These are phyloP conservation scores for Fraxinus sp. DNA, from an alignment of 305 asterid species.

Conservation along the genomic window DNA sequence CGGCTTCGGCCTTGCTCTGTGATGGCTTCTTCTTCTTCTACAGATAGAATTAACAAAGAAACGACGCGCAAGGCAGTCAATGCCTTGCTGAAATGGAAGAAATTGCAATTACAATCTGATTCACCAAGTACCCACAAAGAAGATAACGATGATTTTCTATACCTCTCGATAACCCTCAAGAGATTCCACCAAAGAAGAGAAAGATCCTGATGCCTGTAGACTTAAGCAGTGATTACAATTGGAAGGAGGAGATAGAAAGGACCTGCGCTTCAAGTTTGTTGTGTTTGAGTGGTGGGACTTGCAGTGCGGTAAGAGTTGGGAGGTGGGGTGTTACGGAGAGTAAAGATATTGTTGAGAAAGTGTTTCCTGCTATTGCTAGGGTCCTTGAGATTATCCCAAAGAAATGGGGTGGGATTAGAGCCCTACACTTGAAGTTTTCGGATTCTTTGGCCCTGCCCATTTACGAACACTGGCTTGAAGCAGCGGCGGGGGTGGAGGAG, in stretches of 20 bases:
- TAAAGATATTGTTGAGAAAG: conserved; percentile 64
- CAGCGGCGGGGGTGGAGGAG: too few species aligned
- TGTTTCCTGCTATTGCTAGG: conserved; percentile 50
- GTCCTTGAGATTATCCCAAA: conserved; percentile 51
- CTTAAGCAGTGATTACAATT: conserved; percentile 14
- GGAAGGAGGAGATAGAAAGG: conserved; percentile 55
- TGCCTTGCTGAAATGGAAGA: conserved; percentile 69
- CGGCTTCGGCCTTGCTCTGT: neutral
- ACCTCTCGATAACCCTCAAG: conserved; percentile 43
- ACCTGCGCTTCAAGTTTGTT: conserved; percentile 49
- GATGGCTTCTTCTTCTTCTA: too few species aligned
- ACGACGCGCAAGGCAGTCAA: conserved; percentile 43
- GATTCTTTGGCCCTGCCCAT: conserved; percentile 80
- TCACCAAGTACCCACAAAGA: neutral
- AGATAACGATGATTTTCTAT: too few species aligned
- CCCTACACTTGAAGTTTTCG: conserved; percentile 74
- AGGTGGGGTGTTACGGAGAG: conserved; percentile 43
- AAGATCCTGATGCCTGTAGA: conserved; percentile 68
- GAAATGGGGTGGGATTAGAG: conserved; percentile 66
- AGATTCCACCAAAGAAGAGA: conserved; percentile 26
- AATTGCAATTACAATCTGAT: conserved; percentile 24
- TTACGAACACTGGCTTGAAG: conserved; percentile 32
- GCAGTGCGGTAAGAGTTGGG: conserved; percentile 65
- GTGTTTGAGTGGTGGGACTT: conserved; percentile 75
- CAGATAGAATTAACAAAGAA: neutral